Evolutionary conservation across 2,329 filamentous ascomycete species (phyloP), one percentile per base, ranked within the genome.

Genomic region (Diaporthe citri): DNA sequence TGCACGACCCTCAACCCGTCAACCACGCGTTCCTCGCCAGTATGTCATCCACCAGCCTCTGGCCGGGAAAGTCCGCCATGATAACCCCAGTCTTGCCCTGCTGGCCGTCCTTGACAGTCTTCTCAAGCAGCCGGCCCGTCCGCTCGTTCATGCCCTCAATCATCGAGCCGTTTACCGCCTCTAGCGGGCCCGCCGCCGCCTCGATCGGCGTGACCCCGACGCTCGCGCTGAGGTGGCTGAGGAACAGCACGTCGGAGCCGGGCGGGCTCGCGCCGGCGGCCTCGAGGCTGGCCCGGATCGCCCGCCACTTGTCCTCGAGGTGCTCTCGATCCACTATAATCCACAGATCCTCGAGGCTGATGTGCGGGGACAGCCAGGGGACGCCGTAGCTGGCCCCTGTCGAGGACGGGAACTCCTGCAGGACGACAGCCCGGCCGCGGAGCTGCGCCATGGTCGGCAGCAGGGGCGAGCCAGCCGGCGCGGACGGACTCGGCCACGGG

Each of bases 141-240:
- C 84, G 83, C 77, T 88, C 87, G 73, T 89, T 89, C 82, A 88
- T 87, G 39, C 87, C 87, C n/a, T 79, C 78, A 5, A 87, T 81
- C 22, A 77, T 74, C 12, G 82, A 82, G 56, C 81, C 80, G 77
- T 87, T 85, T 71, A 79, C 78, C 1, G 74, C 75, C 36, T n/a
- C 59, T 36, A 74, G 57, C n/a, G 86, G 83, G 0, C 87, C 87
- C 0, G 87, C 87, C 15, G 87, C 87, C 1, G 86, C 87, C 77
- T 87, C 86, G 69, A 89, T 87, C 51, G 87, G 87, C 75, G 86
- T 76, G 13, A 89, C 86, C 51, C 86, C 87, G 3, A 88, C 83
- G 28, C 84, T 86, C 20, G 87, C 87, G 22, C 86, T 88, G 31
- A 87, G 77, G 78, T 89, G 87, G 25, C 86, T 83, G 22, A 89